Evolutionary conservation across 2,329 filamentous ascomycete species (phyloP).

Genomic region (Cladophialophora chaetospira): DNA sequence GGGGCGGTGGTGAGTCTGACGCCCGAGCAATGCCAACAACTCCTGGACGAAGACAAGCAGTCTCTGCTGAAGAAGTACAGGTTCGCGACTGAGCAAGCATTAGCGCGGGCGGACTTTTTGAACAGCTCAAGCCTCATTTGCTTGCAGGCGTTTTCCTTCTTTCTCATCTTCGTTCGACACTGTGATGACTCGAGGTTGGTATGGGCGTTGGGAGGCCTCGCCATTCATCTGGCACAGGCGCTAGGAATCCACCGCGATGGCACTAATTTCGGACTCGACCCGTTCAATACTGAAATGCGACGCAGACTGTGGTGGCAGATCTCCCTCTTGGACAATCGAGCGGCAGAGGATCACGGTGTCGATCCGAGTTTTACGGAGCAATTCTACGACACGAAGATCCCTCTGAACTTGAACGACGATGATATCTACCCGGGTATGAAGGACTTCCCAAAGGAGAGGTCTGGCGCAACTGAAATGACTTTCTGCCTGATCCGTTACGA

Average conservation of each 20-base stretch:
- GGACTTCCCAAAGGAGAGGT: constrained; percentile 51
- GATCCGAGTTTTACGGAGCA: constrained; percentile 61
- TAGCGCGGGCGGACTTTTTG: constrained; percentile 64
- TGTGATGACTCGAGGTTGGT: constrained; percentile 47
- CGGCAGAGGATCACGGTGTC: constrained; percentile 65
- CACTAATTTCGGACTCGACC: constrained; percentile 52
- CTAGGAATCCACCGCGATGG: constrained; percentile 50
- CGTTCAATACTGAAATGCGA: constrained; percentile 52
- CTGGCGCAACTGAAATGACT: constrained; percentile 58
- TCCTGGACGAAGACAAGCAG: constrained; percentile 57
- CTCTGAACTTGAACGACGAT: constrained; percentile 53
- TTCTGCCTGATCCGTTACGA: constrained; percentile 56
- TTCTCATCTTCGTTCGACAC: constrained; percentile 58
- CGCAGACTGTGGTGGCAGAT: constrained; percentile 43
- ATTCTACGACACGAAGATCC: constrained; percentile 61
- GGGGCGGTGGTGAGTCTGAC: constrained; percentile 56
- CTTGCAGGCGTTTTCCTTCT: constrained; percentile 64
- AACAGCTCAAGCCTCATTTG: constrained; percentile 64
- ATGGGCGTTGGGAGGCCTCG: constrained; percentile 47
- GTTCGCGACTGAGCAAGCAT: constrained; percentile 64
- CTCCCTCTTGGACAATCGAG: constrained; percentile 58
- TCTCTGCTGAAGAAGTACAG: constrained; percentile 58
- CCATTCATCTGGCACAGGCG: constrained; percentile 44
- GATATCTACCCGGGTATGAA: constrained; percentile 53
- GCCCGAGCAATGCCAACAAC: constrained; percentile 47